phyloP scores from a whole-genome alignment of 176 grass and related monocot species.

The Hordeum marinum region DNA sequence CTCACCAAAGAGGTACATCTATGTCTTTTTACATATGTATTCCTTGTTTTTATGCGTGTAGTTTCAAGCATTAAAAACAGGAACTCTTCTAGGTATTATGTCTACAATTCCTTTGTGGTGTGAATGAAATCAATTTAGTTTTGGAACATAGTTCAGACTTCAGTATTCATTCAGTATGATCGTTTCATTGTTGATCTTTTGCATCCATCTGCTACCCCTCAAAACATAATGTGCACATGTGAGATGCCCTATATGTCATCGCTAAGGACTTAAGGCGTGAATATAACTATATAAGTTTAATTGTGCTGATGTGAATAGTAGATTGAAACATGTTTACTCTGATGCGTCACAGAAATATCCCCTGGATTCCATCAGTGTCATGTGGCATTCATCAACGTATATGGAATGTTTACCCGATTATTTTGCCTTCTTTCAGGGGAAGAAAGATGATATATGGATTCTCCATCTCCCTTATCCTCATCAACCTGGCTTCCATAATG shows the following conservation, averaged over 20 bases:
- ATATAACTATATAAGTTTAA: background rate
- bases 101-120: background rate
- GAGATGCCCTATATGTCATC: background rate
- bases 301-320: background rate
- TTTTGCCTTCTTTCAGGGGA: conserved; percentile 45
- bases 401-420: background rate
- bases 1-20: background rate
- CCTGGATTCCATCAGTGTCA: background rate
- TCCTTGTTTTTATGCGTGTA: background rate
- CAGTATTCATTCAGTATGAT: background rate
- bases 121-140: background rate
- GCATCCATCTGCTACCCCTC: background rate
- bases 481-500: conserved; percentile 90
- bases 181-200: background rate
- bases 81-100: background rate
- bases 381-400: background rate
- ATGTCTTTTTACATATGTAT: too few species aligned
- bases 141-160: background rate
- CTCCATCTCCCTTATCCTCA: conserved; percentile 90
- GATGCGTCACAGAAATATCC: background rate
- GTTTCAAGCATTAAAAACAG: background rate
- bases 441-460: conserved; percentile 73
- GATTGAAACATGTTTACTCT: background rate
- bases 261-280: background rate
- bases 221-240: background rate